phyloP scores from a whole-genome alignment of 2,329 filamentous ascomycete species.

The Alternaria sp. region DNA sequence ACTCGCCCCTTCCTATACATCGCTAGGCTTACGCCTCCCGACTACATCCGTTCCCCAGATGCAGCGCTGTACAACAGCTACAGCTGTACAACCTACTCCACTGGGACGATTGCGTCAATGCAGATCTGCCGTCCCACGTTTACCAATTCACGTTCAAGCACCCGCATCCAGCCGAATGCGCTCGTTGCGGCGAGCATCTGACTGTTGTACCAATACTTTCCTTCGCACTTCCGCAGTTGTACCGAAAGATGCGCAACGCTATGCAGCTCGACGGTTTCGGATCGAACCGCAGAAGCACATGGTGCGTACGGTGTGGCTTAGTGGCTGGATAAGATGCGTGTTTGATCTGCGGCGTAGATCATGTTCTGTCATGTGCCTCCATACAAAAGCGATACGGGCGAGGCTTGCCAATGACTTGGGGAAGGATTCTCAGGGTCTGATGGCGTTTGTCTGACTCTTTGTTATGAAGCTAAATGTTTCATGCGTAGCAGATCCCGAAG shows the following conservation, averaged over 20 bases:
- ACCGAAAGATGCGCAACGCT: constrained; percentile 1
- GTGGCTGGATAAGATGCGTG: background rate
- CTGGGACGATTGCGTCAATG: constrained; percentile 8
- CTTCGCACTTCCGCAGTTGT: constrained; percentile 1
- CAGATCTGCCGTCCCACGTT: constrained; percentile 18
- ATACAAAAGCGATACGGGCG: background rate
- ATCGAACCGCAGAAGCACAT: background rate
- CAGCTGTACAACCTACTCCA: constrained; percentile 8
- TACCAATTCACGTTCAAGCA: constrained; percentile 4
- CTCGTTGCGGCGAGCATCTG: constrained; percentile 1
- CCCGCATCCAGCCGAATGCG: constrained; percentile 1
- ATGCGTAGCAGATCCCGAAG: background rate
- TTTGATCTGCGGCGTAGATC: background rate
- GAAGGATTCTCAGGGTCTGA: background rate
- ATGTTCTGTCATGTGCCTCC: constrained; percentile 4
- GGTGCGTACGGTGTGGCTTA: background rate
- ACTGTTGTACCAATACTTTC: constrained; percentile 19
- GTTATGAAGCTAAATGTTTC: background rate
- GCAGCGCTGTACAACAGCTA: constrained; percentile 2
- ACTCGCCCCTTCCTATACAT: background rate
- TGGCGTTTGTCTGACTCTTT: background rate
- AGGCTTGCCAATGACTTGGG: background rate
- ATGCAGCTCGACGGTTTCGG: constrained; percentile 4
- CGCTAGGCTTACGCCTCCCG: background rate
- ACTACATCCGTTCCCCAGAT: background rate